phyloP scores from a whole-genome alignment of 140 eudicot genomes.

The Stevia rebaudiana region DNA sequence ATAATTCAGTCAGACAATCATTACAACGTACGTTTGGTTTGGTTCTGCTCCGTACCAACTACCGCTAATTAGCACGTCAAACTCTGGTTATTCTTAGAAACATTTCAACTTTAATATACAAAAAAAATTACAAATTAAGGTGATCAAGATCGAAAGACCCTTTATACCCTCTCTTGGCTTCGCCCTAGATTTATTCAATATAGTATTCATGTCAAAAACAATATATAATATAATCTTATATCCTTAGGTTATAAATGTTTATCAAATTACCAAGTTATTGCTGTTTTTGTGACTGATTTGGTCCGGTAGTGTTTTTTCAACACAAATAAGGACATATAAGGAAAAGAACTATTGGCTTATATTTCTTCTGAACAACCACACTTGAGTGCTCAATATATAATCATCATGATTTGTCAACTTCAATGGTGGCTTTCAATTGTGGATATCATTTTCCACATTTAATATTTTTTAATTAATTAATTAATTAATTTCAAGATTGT shows the following conservation, averaged over 20 bases:
- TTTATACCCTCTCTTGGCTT: not conserved
- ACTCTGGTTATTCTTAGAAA: too few species aligned
- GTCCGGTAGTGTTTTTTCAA: conserved; percentile 25
- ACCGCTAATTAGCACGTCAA: too few species aligned
- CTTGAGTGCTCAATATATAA: conserved; percentile 7
- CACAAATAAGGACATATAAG: not conserved
- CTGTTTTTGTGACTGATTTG: conserved; percentile 7
- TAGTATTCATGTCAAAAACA: too few species aligned
- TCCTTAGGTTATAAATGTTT: too few species aligned
- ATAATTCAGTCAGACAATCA: too few species aligned
- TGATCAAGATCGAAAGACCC: too few species aligned
- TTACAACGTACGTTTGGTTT: too few species aligned
- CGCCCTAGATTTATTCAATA: too few species aligned
- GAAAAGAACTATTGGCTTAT: conserved; percentile 18
- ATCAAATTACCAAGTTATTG: not conserved
- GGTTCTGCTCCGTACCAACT: too few species aligned
- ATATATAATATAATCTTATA: too few species aligned
- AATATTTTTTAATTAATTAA: not conserved
- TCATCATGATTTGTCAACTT: conserved; percentile 27
- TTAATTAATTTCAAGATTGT: not conserved
- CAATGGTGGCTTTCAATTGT: conserved; percentile 16
- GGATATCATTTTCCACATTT: not conserved
- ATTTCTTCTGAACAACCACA: conserved; percentile 21
- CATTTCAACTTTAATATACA: too few species aligned
- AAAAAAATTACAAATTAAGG: too few species aligned